Evolutionary conservation across 805 yeast genomes (phyloP).

Genomic region (Suhomyces kilbournensis): DNA sequence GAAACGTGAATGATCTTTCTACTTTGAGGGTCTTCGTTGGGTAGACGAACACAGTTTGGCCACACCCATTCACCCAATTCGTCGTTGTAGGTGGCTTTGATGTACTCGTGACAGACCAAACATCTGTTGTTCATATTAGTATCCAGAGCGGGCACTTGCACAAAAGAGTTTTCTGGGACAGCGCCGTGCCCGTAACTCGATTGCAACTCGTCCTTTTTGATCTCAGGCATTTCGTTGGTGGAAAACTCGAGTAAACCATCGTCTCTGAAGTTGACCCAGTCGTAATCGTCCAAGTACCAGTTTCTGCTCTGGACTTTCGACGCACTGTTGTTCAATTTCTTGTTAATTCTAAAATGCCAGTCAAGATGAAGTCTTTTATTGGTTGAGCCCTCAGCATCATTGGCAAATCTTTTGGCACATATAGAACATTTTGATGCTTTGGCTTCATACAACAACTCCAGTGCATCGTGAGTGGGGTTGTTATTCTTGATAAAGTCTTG

Average conservation of each 20-base stretch:
- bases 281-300: constrained; percentile 73
- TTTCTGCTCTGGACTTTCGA: constrained; percentile 63
- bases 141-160: constrained; percentile 19
- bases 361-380: constrained; percentile 72
- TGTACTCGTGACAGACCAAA: constrained; percentile 39
- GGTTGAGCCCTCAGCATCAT: constrained; percentile 52
- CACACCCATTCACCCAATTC: constrained; percentile 48
- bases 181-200: background rate
- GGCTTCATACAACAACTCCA: constrained; percentile 48
- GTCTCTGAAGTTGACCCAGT: constrained; percentile 75
- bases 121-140: constrained; percentile 39
- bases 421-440: constrained; percentile 80
- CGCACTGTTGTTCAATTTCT: constrained; percentile 46
- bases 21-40: constrained; percentile 32
- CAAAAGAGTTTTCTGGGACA: constrained; percentile 7
- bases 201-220: background rate
- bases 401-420: constrained; percentile 83
- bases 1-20: constrained; percentile 40
- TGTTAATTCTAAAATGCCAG: constrained; percentile 94
- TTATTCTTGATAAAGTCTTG: constrained; percentile 40
- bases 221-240: constrained; percentile 10
- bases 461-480: constrained; percentile 25
- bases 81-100: constrained; percentile 43
- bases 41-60: constrained; percentile 37
- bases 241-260: constrained; percentile 45